Percentiles rank a stretch among this genome's conserved stretches.
phyloP scores from a whole-genome alignment of 1,139 yeast species.

The Protomyces inundatus region DNA sequence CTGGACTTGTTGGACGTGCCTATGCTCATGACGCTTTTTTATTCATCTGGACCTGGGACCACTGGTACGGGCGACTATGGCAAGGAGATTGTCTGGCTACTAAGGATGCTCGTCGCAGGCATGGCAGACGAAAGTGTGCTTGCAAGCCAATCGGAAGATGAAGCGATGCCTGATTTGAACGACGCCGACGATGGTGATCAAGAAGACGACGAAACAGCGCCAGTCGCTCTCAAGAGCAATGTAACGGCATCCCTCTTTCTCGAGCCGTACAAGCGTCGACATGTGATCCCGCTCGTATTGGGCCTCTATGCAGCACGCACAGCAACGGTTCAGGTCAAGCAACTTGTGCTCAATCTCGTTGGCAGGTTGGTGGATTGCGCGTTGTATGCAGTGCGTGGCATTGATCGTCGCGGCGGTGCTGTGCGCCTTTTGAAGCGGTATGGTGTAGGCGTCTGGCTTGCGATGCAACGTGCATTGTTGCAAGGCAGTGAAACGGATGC shows the following conservation, averaged over 20 bases:
- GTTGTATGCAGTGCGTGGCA: not conserved
- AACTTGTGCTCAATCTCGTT: not conserved
- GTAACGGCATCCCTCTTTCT: not conserved
- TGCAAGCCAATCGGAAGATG: not conserved
- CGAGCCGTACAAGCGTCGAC: constrained; percentile 13
- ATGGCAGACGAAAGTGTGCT: not conserved
- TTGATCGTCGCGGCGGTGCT: not conserved
- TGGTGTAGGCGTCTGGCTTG: not conserved
- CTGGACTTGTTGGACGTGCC: constrained; percentile 29
- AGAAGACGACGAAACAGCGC: not conserved
- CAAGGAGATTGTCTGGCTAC: constrained; percentile 26
- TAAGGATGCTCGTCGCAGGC: constrained; percentile 25
- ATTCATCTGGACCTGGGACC: not conserved
- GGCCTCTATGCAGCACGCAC: constrained; percentile 15
- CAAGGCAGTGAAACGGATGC: not conserved
- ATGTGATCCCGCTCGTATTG: constrained; percentile 15
- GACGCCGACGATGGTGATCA: not conserved
- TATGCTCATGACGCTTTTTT: constrained; percentile 25
- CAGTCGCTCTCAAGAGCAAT: not conserved
- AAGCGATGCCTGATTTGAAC: not conserved
- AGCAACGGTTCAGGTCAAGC: constrained; percentile 4
- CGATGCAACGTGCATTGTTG: not conserved
- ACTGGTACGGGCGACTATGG: constrained; percentile 11
- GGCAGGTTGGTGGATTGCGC: not conserved
- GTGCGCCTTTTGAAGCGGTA: not conserved